Evolutionary conservation across 495 filamentous ascomycete species (phyloP), one percentile per base, ranked within the genome.

Genomic region (Talaromyces stipitatus): DNA sequence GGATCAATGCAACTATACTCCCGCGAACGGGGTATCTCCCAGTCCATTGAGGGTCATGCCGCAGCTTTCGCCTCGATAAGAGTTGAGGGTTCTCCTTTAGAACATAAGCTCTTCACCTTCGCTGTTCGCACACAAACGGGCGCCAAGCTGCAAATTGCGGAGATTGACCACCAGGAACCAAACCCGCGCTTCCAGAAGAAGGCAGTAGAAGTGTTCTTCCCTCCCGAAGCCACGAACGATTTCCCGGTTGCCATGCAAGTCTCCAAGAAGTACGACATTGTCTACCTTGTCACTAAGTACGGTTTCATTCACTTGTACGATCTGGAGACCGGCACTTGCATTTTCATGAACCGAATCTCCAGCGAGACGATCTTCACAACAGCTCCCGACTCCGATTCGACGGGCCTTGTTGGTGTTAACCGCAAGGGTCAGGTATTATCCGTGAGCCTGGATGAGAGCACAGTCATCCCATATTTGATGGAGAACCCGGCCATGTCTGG

Each of bases 321-420:
- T 64, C 82, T 99, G 45, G 94, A 97, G 75, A 92, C 89, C 5
- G 94, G 89, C 30, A 90, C 89, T n/a, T 94, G 91, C 67, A 92
- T 99, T 66, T 99, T 96, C 83, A 96, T 99, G 92, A 97, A 99
- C 75, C 88, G 94, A 52, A 99, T 99, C 65, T 99, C 94, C 20
- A 95, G 91, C 74, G 94, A 99, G 67, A 99, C 94, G 0, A 97
- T 99, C 66, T 99, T 99, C 74, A 92, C 91, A 14, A 96, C 91
- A 11, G 85, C 91, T 4, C 73, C 85, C 12, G 92, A 97, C 66
- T 80, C 79, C n/a, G 85, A 91, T 1, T 90, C 89, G 23, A 82
- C 82, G 55, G 94, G 94, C 62, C 85, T 97, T 58, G 80, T 96
- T n/a, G 91, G 91, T 54, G 89, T 99, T 57, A 99, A 99, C 70